These are phyloP conservation scores for Pythium sukuiense DNA, from an alignment of 352 stramenopile genomes.

Conservation along the genomic window DNA sequence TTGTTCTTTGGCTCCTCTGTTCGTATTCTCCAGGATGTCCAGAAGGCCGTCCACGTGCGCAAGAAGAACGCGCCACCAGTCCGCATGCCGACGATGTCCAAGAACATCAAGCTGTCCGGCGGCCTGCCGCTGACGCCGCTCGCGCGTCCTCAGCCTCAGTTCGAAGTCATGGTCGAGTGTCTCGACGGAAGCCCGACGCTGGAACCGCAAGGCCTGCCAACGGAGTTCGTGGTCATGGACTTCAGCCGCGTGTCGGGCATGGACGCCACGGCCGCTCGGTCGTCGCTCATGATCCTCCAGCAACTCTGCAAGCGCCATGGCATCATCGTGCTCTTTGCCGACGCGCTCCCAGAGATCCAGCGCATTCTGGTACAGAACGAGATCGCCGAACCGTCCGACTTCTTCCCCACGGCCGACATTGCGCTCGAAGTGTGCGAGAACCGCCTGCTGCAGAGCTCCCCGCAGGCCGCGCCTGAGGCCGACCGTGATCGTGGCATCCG, in stretches of 20 bases:
- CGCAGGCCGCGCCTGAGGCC: not conserved
- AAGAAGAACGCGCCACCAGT: slow-evolving; percentile 34
- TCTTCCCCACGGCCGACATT: slow-evolving; percentile 70
- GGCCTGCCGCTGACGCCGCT: slow-evolving; percentile 57
- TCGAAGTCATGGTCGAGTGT: slow-evolving; percentile 63
- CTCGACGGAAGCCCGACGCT: slow-evolving; percentile 61
- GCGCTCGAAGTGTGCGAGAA: slow-evolving; percentile 83
- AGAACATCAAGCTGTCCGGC: slow-evolving; percentile 18
- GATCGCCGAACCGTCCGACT: slow-evolving; percentile 60
- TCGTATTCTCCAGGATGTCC: slow-evolving; percentile 79
- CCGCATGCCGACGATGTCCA: slow-evolving; percentile 9
- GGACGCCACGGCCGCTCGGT: slow-evolving; percentile 83
- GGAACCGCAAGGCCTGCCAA: slow-evolving; percentile 56
- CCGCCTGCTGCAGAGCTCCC: slow-evolving; percentile 37
- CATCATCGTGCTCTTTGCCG: slow-evolving; percentile 71
- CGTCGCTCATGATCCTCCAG: slow-evolving; percentile 82
- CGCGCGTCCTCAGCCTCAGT: slow-evolving; percentile 30
- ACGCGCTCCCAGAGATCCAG: slow-evolving; percentile 68
- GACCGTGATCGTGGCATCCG: slow-evolving; percentile 56
- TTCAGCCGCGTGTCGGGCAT: slow-evolving; percentile 88
- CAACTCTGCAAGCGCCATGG: slow-evolving; percentile 72
- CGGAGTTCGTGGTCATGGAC: slow-evolving; percentile 88
- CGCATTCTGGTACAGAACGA: slow-evolving; percentile 69
- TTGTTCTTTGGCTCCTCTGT: slow-evolving; percentile 87
- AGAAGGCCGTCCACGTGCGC: slow-evolving; percentile 67